Base-by-base conservation (phyloP, 2,329 filamentous ascomycete species). In the Pseudocercospora macadamiae region DNA sequence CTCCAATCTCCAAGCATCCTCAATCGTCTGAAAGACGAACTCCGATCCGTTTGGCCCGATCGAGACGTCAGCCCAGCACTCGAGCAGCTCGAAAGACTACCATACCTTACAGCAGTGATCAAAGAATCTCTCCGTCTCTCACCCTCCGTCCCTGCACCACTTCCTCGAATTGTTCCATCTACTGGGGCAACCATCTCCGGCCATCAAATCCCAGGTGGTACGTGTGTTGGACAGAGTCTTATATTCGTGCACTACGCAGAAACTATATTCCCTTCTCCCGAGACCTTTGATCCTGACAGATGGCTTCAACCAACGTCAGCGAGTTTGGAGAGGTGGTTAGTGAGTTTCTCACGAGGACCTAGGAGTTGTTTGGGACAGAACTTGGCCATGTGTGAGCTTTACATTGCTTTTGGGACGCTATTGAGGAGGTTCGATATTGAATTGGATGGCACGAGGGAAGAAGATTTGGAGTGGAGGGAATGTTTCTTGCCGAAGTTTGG, bases 191-290 rank as follows among this genome's bases (percentile, higher is more conserved):
- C 69, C 2, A 78, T 83, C 54, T 62, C 76, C 9, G 79, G 76
- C 8, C 71, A 80, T 21, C 79, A 70, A 66, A 73, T 82, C 2
- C 73, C 80, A 0, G 77, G 77, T 3, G 70, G 76, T 19, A 80
- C 77, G 0, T 71, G 71, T 0, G 78, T 82, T 3, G 74, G 71
- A 32, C 75, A 79, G 63, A 78, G 78, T 3, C 77, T 81, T 6
- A 82, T 81, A 61, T 80, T 82, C 2, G 76, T 83, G 14, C 83
- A 83, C 64, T 75, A 76, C 12, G 81, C 82, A 49, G 67, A 73
- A 2, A 70, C 75, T 1, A 76, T 82, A 9, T 83, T 80, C 60
- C 77, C 78, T 0, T 71, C 78, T 0, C 76, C 80, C 0, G 76
- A 80, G 47, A 68, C 63, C 3, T 83, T 79, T 75, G 70, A 74